Conservation (phyloP, 176 grass and related monocot species). For the Dendrocalamus sinicus region DNA sequence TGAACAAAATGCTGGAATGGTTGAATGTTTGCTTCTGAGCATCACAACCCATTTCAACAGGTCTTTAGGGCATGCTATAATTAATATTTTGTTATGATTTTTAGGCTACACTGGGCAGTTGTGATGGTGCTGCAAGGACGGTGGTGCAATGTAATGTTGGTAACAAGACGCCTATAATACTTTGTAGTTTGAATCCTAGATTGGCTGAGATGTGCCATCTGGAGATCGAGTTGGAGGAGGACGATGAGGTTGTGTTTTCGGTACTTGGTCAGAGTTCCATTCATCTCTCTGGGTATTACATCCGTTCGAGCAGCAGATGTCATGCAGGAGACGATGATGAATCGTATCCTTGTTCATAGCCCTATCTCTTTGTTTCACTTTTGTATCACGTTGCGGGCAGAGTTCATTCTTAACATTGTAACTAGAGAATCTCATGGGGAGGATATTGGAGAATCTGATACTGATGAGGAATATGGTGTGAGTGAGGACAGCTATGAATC, state of each 20-base stretch:
- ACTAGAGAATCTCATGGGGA: conserved; percentile 87
- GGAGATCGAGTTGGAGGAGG: conserved; percentile 92
- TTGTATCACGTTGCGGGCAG: not conserved
- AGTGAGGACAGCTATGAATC: conserved; percentile 90
- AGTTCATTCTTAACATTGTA: conserved; percentile 45
- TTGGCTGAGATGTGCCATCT: conserved; percentile 69
- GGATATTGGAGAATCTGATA: conserved; percentile 78
- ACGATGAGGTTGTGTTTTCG: conserved; percentile 80
- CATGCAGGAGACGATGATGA: conserved; percentile 47
- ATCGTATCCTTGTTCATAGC: conserved; percentile 66
- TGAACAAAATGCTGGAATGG: not conserved
- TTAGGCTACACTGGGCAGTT: conserved; percentile 54
- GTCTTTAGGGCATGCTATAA: not conserved
- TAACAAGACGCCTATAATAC: conserved; percentile 67
- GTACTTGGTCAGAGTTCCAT: conserved; percentile 73
- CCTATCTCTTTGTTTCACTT: conserved; percentile 12
- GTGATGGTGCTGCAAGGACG: conserved; percentile 44
- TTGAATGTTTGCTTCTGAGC: conserved; percentile 4
- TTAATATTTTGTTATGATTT: not conserved
- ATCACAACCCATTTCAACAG: not conserved
- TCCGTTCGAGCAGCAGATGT: conserved; percentile 15
- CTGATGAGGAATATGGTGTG: conserved; percentile 56
- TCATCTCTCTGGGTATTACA: conserved; percentile 78
- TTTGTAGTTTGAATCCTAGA: conserved; percentile 72
- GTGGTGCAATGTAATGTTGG: conserved; percentile 87